Evolutionary conservation across 495 filamentous ascomycete genomes (phyloP).

Genomic region (Usnea hakonensis): DNA sequence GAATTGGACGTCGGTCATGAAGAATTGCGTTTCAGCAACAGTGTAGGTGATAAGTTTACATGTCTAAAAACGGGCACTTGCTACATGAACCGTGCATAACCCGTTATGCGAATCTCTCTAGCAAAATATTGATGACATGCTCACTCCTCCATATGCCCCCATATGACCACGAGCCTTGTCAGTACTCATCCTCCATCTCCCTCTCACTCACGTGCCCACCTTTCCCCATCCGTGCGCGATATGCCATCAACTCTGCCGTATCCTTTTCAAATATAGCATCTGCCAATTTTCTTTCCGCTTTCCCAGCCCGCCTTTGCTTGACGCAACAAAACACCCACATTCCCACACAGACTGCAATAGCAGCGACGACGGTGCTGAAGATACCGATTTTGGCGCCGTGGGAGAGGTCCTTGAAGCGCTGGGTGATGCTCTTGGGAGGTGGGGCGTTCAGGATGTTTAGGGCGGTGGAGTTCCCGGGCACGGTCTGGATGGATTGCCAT

Average conservation of each 20-base stretch:
- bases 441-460: slow-evolving; percentile 31
- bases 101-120: background rate
- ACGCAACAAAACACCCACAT: slow-evolving; percentile 54
- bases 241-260: slow-evolving; percentile 56
- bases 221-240: slow-evolving; percentile 29
- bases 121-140: background rate
- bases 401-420: slow-evolving; percentile 53
- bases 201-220: background rate
- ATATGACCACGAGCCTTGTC: background rate
- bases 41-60: background rate
- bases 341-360: slow-evolving; percentile 41
- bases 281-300: slow-evolving; percentile 51
- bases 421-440: slow-evolving; percentile 37
- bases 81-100: background rate
- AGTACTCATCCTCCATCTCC: background rate
- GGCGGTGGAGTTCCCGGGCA: slow-evolving; percentile 54
- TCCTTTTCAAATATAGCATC: slow-evolving; percentile 50
- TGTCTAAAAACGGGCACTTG: background rate
- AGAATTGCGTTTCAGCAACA: too few species aligned
- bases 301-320: slow-evolving; percentile 57
- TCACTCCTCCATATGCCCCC: background rate
- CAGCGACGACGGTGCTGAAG: slow-evolving; percentile 44
- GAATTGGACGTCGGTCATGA: too few species aligned
- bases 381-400: slow-evolving; percentile 50
- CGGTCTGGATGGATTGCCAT: slow-evolving; percentile 65